Percentiles rank a stretch among this genome's conserved stretches.
Conservation (phyloP, 2,329 filamentous ascomycete genomes). For the Pseudomassariella vexata region DNA sequence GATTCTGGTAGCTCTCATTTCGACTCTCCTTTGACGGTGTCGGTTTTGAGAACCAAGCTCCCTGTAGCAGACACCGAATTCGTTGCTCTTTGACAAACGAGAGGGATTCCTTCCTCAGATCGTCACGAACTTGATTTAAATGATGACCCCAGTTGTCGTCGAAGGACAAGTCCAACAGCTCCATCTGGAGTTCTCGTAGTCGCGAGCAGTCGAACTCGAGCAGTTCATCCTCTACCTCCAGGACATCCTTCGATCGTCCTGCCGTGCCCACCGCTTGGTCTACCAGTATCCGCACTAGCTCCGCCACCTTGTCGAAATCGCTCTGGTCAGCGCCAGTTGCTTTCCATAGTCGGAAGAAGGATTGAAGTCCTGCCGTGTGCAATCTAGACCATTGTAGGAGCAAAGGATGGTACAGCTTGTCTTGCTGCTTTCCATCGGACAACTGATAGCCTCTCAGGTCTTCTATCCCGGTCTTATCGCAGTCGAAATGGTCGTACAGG, state of each 20-base stretch:
- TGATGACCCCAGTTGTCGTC: conserved; percentile 94
- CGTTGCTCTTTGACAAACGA: conserved; percentile 98
- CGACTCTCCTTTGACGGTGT: conserved; percentile 38
- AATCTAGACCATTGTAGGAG: conserved; percentile 89
- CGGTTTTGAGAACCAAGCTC: conserved; percentile 74
- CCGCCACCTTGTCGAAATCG: conserved; percentile 90
- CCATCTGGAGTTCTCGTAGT: conserved; percentile 86
- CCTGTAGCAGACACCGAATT: conserved; percentile 80
- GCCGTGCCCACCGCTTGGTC: conserved; percentile 86
- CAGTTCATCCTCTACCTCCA: conserved; percentile 85
- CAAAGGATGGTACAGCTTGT: conserved; percentile 80
- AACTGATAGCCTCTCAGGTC: conserved; percentile 71
- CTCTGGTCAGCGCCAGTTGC: conserved; percentile 75
- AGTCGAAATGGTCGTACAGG: conserved; percentile 92
- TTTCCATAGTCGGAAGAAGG: conserved; percentile 92
- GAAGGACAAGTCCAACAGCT: conserved; percentile 82
- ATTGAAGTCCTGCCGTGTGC: conserved; percentile 77
- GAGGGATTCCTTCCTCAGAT: conserved; percentile 82
- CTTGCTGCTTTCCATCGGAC: conserved; percentile 73
- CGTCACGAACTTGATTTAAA: conserved; percentile 82
- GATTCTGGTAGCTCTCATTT: conserved; percentile 29
- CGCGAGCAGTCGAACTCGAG: conserved; percentile 73
- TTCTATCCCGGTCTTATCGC: conserved; percentile 76
- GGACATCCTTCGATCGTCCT: conserved; percentile 72
- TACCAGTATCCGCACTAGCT: conserved; percentile 82